These are phyloP conservation scores for Immersiporthe knoxdaviesiana DNA, from an alignment of 2,329 filamentous ascomycete genomes.

Conservation along the genomic window DNA sequence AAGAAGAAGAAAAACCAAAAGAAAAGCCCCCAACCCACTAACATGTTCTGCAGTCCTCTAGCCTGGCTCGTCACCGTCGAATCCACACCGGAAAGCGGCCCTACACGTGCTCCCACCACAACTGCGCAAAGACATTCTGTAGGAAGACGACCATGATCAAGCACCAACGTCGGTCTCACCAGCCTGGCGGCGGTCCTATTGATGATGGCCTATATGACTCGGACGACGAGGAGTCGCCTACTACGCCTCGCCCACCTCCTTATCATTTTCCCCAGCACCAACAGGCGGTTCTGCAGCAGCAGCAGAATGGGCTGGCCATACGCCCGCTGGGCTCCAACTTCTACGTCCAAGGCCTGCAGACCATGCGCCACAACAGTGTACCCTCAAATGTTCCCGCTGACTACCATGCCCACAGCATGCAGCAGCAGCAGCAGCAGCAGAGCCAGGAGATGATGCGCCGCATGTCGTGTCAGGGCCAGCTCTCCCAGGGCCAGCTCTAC, in stretches of 20 bases:
- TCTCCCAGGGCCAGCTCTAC: constrained; percentile 50
- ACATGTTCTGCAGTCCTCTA: constrained; percentile 57
- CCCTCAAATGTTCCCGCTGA: constrained; percentile 42
- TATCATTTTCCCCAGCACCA: constrained; percentile 9
- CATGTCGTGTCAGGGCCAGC: constrained; percentile 46
- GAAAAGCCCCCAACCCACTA: background rate
- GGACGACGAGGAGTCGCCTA: constrained; percentile 61
- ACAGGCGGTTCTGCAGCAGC: constrained; percentile 16
- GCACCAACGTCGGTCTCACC: constrained; percentile 65
- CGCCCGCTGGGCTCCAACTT: constrained; percentile 42
- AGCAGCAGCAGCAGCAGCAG: constrained; percentile 3
- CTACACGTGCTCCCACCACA: constrained; percentile 64
- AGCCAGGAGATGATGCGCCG: constrained; percentile 49
- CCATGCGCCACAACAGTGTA: constrained; percentile 52
- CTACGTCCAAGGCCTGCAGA: constrained; percentile 47
- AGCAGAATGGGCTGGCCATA: constrained; percentile 17
- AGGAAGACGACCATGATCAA: constrained; percentile 74
- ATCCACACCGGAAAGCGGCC: constrained; percentile 71
- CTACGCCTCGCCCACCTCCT: constrained; percentile 55
- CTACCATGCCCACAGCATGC: constrained; percentile 14
- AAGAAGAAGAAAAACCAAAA: too few relatives aligned
- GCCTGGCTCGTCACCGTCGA: constrained; percentile 65
- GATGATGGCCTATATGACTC: constrained; percentile 58
- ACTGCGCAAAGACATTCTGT: constrained; percentile 71
- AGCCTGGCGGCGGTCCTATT: constrained; percentile 59